phyloP scores from a whole-genome alignment of 345 rosid species.

The Linum usitatissimum region DNA sequence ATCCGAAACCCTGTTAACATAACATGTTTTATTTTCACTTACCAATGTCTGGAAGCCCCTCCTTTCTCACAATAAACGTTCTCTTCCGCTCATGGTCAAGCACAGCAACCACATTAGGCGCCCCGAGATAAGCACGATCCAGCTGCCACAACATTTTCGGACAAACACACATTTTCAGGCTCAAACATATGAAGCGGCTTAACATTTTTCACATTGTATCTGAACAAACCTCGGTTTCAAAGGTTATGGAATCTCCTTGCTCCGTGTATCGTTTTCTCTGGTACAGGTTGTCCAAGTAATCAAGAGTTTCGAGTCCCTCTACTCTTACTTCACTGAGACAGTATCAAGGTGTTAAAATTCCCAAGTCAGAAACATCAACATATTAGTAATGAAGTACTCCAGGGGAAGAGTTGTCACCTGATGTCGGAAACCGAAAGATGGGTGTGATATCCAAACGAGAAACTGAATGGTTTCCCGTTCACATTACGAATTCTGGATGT shows the following conservation, averaged over 20 bases:
- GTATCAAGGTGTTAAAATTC: neutral
- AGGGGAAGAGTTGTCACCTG: constrained; percentile 33
- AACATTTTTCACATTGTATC: too few species aligned
- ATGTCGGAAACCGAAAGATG: constrained; percentile 81
- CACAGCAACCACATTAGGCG: constrained; percentile 12
- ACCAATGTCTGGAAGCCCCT: constrained; percentile 57
- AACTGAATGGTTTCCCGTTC: constrained; percentile 65
- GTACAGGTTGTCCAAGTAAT: neutral
- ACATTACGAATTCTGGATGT: constrained; percentile 66
- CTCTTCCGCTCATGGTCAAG: constrained; percentile 73
- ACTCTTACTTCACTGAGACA: neutral
- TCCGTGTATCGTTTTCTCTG: neutral
- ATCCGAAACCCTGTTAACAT: too few species aligned
- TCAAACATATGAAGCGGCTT: neutral
- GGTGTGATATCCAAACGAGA: constrained; percentile 75
- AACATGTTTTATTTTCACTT: constrained; percentile 6
- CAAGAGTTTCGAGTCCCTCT: neutral
- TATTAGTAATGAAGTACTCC: neutral
- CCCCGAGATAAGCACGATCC: constrained; percentile 5
- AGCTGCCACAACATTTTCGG: neutral
- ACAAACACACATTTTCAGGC: too few species aligned
- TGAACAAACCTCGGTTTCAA: constrained; percentile 2
- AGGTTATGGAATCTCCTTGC: constrained; percentile 9
- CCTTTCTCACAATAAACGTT: constrained; percentile 53
- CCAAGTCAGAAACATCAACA: neutral